Base-by-base conservation (phyloP, 176 grass and related monocot species). In the Oryza longistaminata region DNA sequence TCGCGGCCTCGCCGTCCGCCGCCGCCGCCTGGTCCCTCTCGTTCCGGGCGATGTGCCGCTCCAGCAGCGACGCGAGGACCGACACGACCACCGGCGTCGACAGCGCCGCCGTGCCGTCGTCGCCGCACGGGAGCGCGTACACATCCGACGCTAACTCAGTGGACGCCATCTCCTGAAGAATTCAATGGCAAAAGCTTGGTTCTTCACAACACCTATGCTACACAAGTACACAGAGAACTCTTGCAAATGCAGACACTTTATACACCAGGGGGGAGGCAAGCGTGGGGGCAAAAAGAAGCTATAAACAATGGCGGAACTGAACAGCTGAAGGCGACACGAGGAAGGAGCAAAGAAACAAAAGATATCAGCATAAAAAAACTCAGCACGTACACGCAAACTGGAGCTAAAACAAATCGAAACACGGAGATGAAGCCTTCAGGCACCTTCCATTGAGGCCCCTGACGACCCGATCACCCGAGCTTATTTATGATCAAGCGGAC, bases 1-100 rank as follows among this genome's bases (percentile, higher is more conserved):
- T 67, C 85, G 11, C 33, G 15, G 8, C 40, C 73, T 15, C 25
- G 2, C 11, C 67, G 9, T 3, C 13, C 9, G 45, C 34, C 5
- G 58, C 3, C 0, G 9, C 15, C 7, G 46, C 65, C 19, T 27
- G 1, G 70, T 53, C 45, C 58, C 85, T 88, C 77, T 98, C 91
- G 82, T 95, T 98, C 62, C 89, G 87, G 5, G 89, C 88, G 45
- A 98, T 95, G 70, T 92, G 83, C 16, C 93, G 74, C 35, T 95
- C 96, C 35, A 98, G 72, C 17, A 98, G 83, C 35, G 96, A 95
- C 10, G 96, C 93, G 12, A 98, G 87, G 53, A 98, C 96, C 0
- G 91, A 83, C 73, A 93, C 80, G 35, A 95, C 93, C 22, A 92
- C 88, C 71, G 86, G 71, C 45, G 92, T 80, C 14, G 85, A 79